Conservation (phyloP, 2,329 filamentous ascomycete genomes). For the Aspergillus sclerotialis region DNA sequence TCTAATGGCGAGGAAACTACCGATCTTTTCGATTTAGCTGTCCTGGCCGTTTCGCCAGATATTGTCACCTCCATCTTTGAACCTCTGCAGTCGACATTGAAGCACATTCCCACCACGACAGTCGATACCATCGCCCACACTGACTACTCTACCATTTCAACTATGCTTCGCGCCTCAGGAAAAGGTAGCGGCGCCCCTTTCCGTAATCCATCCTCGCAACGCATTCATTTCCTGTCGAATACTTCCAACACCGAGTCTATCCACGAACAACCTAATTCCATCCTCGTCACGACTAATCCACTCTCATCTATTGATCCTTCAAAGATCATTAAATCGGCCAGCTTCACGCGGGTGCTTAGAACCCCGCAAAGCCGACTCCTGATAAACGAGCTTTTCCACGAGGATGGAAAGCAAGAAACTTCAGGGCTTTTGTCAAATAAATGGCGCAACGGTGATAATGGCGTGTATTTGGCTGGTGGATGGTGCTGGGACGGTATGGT, state of each 20-base stretch:
- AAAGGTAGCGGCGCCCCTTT: background rate
- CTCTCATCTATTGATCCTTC: conserved; percentile 32
- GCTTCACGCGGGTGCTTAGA: conserved; percentile 49
- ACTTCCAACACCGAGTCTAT: conserved; percentile 43
- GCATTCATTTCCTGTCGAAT: conserved; percentile 26
- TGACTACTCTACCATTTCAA: conserved; percentile 3
- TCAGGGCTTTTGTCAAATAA: too few relatives aligned
- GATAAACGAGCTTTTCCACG: conserved; percentile 41
- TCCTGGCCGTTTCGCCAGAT: conserved; percentile 50
- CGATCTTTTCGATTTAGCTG: conserved; percentile 44
- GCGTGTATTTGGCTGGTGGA: conserved; percentile 51
- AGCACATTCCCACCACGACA: conserved; percentile 37
- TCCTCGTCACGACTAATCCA: conserved; percentile 49
- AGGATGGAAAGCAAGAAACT: background rate
- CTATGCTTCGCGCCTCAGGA: background rate
- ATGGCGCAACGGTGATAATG: conserved; percentile 50
- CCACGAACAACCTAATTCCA: conserved; percentile 46
- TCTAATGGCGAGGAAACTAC: conserved; percentile 11
- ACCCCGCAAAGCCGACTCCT: conserved; percentile 42
- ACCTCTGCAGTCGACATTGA: conserved; percentile 24
- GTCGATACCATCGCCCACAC: conserved; percentile 46
- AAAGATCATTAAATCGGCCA: conserved; percentile 39
- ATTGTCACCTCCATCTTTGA: conserved; percentile 43
- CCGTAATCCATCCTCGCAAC: conserved; percentile 23
- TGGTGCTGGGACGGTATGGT: conserved; percentile 64